Evolutionary conservation across 2,329 filamentous ascomycete species (phyloP).

Genomic region (Ophiostoma australiae): DNA sequence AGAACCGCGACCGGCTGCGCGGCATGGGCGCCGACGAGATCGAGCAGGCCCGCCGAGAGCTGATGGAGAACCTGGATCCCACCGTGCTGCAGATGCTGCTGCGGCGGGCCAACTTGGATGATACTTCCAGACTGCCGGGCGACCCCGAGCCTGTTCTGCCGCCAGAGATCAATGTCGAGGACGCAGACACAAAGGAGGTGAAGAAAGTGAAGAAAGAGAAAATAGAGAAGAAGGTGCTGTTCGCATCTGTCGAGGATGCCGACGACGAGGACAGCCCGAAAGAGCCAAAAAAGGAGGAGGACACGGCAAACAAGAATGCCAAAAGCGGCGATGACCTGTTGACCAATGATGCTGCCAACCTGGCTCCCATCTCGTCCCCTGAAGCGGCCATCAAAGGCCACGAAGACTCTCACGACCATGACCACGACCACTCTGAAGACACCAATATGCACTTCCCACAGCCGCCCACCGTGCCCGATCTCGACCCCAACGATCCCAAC

Average conservation of each 20-base stretch:
- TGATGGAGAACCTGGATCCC: constrained; percentile 73
- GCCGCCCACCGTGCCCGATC: constrained; percentile 55
- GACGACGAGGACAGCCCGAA: background rate
- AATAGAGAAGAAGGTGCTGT: constrained; percentile 19
- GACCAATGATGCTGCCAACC: constrained; percentile 31
- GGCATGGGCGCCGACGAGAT: constrained; percentile 81
- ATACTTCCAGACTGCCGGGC: constrained; percentile 39
- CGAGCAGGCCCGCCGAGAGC: constrained; percentile 68
- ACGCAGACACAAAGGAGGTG: constrained; percentile 15
- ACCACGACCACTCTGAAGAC: constrained; percentile 30
- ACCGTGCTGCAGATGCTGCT: constrained; percentile 72
- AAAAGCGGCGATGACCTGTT: constrained; percentile 7
- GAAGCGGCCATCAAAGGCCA: constrained; percentile 23
- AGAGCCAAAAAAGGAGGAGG: background rate
- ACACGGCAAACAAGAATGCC: constrained; percentile 13
- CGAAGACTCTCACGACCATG: constrained; percentile 28
- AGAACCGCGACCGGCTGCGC: constrained; percentile 70
- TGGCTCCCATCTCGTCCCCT: constrained; percentile 39
- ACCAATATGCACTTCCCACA: constrained; percentile 56
- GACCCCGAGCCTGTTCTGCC: constrained; percentile 17
- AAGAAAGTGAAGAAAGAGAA: constrained; percentile 22
- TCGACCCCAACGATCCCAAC: constrained; percentile 76
- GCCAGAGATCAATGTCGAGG: constrained; percentile 20
- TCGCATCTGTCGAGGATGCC: constrained; percentile 9
- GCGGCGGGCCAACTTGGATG: constrained; percentile 69